A percentile compares a stretch with the other conserved stretches of the same genome.
Evolutionary conservation across 202 grass and related monocot genomes (phyloP).

Genomic region (Zizania palustris): DNA sequence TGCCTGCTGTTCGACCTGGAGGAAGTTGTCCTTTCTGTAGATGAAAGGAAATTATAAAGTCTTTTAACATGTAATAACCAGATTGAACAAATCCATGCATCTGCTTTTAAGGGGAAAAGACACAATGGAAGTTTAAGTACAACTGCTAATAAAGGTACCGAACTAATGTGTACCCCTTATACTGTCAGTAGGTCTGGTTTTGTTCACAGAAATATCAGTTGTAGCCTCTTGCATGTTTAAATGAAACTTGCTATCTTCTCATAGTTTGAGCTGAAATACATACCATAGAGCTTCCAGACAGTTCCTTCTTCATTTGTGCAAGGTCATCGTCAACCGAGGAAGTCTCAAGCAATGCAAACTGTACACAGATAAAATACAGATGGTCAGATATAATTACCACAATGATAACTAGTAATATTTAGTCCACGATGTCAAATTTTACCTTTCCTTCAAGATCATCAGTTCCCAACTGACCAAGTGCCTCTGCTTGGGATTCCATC

Average conservation of each 20-base stretch:
- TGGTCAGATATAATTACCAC: slow-evolving; percentile 24
- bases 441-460: slow-evolving; percentile 99
- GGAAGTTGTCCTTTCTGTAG: slow-evolving; percentile 85
- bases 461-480: slow-evolving; percentile 80
- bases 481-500: slow-evolving; percentile 98
- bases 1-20: slow-evolving; percentile 57
- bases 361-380: slow-evolving; percentile 32
- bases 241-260: neutral
- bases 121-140: neutral
- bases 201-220: slow-evolving; percentile 1
- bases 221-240: neutral
- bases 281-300: slow-evolving; percentile 82
- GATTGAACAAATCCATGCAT: neutral
- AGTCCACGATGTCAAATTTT: slow-evolving; percentile 19
- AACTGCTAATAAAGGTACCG: neutral
- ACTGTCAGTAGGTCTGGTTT: neutral
- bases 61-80: neutral
- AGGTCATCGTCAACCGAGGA: slow-evolving; percentile 92
- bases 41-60: slow-evolving; percentile 10
- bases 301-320: slow-evolving; percentile 66
- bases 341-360: slow-evolving; percentile 91
- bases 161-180: neutral
- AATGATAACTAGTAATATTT: slow-evolving; percentile 10
- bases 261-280: slow-evolving; percentile 16
- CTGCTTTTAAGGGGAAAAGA: neutral